Evolutionary conservation across 371 early-diverging fungal genomes (phyloP).

Genomic region (Mortierella sp.): DNA sequence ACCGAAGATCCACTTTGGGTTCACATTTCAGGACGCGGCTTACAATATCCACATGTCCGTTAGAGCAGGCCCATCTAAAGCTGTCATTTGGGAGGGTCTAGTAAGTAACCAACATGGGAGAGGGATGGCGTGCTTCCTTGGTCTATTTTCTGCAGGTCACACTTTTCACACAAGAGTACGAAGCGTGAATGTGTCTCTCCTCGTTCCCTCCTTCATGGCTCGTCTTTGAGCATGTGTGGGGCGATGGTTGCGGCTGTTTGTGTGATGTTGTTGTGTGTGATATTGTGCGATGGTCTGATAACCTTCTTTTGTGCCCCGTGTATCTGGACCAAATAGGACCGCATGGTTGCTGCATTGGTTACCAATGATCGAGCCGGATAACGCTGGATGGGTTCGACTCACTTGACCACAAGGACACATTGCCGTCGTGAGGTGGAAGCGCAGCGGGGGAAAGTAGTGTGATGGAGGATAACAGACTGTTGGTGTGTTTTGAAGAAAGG

Average conservation of each 20-base stretch:
- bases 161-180: not conserved
- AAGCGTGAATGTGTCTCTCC: too few relatives aligned
- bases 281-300: slow-evolving; percentile 18
- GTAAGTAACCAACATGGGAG: too few relatives aligned
- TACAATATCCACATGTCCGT: slow-evolving; percentile 37
- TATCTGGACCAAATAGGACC: not conserved
- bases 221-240: slow-evolving; percentile 2
- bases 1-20: slow-evolving; percentile 35
- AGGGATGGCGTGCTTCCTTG: not conserved
- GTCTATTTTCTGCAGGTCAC: not conserved
- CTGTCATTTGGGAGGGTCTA: slow-evolving; percentile 3
- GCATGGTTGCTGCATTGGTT: slow-evolving; percentile 8
- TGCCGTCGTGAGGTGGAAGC: too few relatives aligned
- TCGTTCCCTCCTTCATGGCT: too few relatives aligned
- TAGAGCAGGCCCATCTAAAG: slow-evolving; percentile 54
- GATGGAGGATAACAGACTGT: not conserved
- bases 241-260: not conserved
- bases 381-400: too few relatives aligned
- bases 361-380: not conserved
- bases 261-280: slow-evolving; percentile 8
- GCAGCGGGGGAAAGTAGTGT: too few relatives aligned
- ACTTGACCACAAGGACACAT: too few relatives aligned
- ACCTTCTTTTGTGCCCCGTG: slow-evolving; percentile 7
- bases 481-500: not conserved
- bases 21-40: slow-evolving; percentile 21